These are phyloP conservation scores for Geotrichum phurueaensis DNA, from an alignment of 1,139 yeast genomes.

Conservation along the genomic window DNA sequence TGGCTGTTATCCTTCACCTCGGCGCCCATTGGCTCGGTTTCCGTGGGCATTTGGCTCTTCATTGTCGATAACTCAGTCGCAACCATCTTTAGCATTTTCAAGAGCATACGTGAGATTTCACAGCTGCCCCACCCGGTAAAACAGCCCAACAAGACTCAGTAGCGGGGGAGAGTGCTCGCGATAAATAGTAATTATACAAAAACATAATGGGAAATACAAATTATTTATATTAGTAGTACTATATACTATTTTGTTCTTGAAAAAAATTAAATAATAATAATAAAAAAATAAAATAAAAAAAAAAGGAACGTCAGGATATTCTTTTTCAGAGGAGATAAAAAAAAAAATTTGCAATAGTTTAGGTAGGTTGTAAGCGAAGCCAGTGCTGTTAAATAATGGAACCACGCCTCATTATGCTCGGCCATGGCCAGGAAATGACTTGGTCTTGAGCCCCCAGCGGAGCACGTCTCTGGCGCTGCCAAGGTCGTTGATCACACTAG, in stretches of 20 bases:
- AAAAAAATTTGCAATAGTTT: background rate
- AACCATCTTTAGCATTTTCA: slow-evolving; percentile 1
- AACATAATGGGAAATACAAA: background rate
- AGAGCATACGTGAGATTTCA: background rate
- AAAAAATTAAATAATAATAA: background rate
- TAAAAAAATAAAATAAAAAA: background rate
- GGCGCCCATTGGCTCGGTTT: slow-evolving; percentile 42
- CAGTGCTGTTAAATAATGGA: background rate
- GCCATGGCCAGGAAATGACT: slow-evolving; percentile 20
- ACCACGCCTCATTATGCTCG: background rate
- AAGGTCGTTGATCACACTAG: slow-evolving; percentile 27
- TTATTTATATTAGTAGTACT: background rate
- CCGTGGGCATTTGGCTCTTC: slow-evolving; percentile 38
- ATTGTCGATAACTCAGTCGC: slow-evolving; percentile 29
- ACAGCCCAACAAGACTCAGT: background rate
- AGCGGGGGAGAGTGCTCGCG: background rate
- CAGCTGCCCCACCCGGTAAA: background rate
- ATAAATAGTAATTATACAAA: background rate
- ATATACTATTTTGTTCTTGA: background rate
- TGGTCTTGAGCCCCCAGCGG: slow-evolving; percentile 29
- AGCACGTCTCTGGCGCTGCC: slow-evolving; percentile 29
- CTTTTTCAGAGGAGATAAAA: background rate
- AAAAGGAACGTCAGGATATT: background rate
- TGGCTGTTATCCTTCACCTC: slow-evolving; percentile 58
- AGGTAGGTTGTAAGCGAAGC: too few relatives aligned